Base-by-base conservation (phyloP, 1,139 yeast genomes). In the Eremothecium sinecaudum region DNA sequence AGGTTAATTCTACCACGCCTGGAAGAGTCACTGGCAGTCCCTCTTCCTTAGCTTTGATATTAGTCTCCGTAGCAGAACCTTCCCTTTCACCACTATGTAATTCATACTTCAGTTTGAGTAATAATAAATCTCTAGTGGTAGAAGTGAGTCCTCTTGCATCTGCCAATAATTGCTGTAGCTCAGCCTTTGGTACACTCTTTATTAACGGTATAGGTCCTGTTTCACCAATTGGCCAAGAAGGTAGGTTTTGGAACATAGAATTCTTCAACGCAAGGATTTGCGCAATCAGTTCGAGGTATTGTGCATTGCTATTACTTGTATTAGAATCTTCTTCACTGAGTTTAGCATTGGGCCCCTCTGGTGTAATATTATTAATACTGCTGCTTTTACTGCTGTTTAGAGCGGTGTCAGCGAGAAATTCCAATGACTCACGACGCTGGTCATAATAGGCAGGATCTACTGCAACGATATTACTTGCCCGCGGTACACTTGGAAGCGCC, bases 351-450 rank as follows among this genome's bases (percentile, higher is more conserved):
- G 30, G 19, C 19, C 21, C 21, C 11, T 27, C 30, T 5, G 30
- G 30, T 4, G 21, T 27, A 10, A 27, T 14, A 11, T 14, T n/a
- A 14, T 14, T 27, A 21, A 27, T 27, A 14, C 30, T 27, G 14
- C 30, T 27, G 21, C 30, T 27, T 27, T 27, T 27, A 14, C 30
- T 27, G 21, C 30, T 27, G 17, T 27, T 27, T 21, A 27, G 17
- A n/a, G 30, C 30, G 11, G 30, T 27, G 17, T 27, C 30, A n/a
- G 30, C 30, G 6, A 27, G 33, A 9, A 45, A 44, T 15, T 42
- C 47, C 28, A 42, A 34, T 2, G 47, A 44, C 24, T 35, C 32
- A 24, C 40, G 39, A 8, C 47, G 43, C 21, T 27, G 30, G 21
- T 27, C 30, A 16, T 27, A 27, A 27, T 27, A 27, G 11, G 13